These are phyloP conservation scores for Neofusicoccum parvum DNA, from an alignment of 2,329 filamentous ascomycete species.

Conservation along the genomic window DNA sequence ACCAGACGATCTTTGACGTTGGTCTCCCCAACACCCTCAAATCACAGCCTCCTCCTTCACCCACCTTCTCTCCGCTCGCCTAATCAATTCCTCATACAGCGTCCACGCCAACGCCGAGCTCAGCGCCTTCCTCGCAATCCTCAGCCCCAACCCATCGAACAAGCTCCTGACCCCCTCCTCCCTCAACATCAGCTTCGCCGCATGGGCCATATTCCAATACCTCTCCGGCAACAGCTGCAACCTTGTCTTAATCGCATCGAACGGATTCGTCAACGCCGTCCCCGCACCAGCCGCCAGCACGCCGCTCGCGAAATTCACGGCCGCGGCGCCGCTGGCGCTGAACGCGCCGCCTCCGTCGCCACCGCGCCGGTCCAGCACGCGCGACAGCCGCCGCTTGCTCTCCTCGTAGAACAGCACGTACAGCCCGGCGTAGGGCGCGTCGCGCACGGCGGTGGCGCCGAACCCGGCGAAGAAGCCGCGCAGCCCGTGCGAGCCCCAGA, in stretches of 20 bases:
- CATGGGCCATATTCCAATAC: conserved; percentile 82
- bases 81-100: conserved; percentile 88
- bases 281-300: conserved; percentile 79
- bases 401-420: conserved; percentile 95
- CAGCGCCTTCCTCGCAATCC: conserved; percentile 88
- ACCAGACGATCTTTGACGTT: too few relatives aligned
- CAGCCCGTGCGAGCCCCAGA: conserved; percentile 70
- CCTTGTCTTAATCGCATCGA: conserved; percentile 93
- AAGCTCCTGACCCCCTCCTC: conserved; percentile 81
- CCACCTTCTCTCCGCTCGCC: conserved; percentile 63
- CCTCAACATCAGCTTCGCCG: conserved; percentile 73
- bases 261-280: conserved; percentile 90
- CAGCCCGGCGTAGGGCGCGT: conserved; percentile 94
- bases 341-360: conserved; percentile 34
- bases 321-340: conserved; percentile 52
- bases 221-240: conserved; percentile 84
- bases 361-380: conserved; percentile 32
- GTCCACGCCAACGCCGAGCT: conserved; percentile 98
- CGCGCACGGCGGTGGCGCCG: conserved; percentile 87
- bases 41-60: conserved; percentile 4
- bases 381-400: conserved; percentile 65
- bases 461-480: conserved; percentile 92
- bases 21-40: not conserved
- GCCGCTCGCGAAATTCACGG: conserved; percentile 84
- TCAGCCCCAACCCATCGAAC: conserved; percentile 81